phyloP scores from a whole-genome alignment of 306 rosid species.

The Cotoneaster glaucophyllus region DNA sequence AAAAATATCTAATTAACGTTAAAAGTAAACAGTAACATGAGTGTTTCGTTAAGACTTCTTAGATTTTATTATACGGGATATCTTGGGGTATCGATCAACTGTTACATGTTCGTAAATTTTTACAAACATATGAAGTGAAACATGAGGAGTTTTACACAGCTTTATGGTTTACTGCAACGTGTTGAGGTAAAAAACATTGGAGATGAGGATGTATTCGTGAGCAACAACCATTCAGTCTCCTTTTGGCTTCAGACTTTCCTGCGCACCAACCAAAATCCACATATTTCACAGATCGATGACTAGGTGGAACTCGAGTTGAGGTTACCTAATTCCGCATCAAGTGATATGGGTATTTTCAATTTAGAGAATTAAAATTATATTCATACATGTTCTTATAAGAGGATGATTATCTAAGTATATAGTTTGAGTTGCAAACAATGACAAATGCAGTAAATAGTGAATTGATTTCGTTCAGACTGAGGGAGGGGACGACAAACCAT shows the following conservation, averaged over 20 bases:
- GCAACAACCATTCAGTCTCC: not conserved
- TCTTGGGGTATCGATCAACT: not conserved
- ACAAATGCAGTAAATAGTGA: too few species aligned
- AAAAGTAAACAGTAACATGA: too few species aligned
- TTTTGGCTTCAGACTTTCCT: not conserved
- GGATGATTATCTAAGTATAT: too few species aligned
- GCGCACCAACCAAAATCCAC: not conserved
- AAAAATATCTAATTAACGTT: too few species aligned
- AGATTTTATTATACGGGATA: not conserved
- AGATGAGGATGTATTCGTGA: not conserved
- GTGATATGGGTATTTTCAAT: too few species aligned
- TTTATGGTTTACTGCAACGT: not conserved
- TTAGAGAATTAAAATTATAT: too few species aligned
- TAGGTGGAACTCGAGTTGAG: not conserved
- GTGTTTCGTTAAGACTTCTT: too few species aligned
- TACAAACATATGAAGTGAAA: not conserved
- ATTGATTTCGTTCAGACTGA: too few species aligned
- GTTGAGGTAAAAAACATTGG: not conserved
- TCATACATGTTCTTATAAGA: too few species aligned
- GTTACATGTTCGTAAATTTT: not conserved
- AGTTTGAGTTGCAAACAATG: too few species aligned
- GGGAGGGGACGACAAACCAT: too few species aligned
- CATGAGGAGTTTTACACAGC: not conserved
- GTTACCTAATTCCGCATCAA: too few species aligned
- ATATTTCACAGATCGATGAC: not conserved